Evolutionary conservation across 2,329 filamentous ascomycete genomes (phyloP), one percentile per base, ranked within the genome.

Genomic region (Coniochaeta sp.): DNA sequence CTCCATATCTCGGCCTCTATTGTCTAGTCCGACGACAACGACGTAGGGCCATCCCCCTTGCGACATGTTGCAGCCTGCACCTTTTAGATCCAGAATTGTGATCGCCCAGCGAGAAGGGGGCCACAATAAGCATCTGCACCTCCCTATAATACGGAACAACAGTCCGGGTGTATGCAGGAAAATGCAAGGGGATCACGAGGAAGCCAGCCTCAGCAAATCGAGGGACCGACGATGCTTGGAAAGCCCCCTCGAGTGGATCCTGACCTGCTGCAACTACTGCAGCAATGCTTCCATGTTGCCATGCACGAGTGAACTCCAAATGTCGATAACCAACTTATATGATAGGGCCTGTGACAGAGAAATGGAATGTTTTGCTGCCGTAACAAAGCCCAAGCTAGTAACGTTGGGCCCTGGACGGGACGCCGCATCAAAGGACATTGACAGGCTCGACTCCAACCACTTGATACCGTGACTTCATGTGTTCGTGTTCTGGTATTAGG

Each of bases 111-210:
- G 26, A 6, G 54, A 57, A 17, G 12, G 34, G 7, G 33, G 38
- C 50, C 7, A 14, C 54, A 38, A 24, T 14, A 36, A 14, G 17
- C 14, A 22, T 38, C 28, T 57, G 54, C 54, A 57, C 31, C 54
- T 38, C n/a, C 54, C 34, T 38, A 38, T 17, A 38, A 57, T 36
- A 17, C 54, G 54, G 17, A 22, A 38, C 34, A 12, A 38, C 12
- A 57, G 54, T 34, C 54, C 22, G 54, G 54, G 31, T 57, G 54
- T 38, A 57, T 57, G 54, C 54, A 57, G 54, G 54, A 34, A 38
- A 22, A 57, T 57, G 54, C 26, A 57, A 52, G 54, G 54, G 31
- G 28, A 57, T 57, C 54, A 57, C 54, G 54, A 22, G 54, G 47
- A 26, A 22, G 47, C 24, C 26, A 26, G 26, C 11, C 47, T 31